phyloP scores from a whole-genome alignment of 2,329 filamentous ascomycete genomes.

The Ascosphaera apis region DNA sequence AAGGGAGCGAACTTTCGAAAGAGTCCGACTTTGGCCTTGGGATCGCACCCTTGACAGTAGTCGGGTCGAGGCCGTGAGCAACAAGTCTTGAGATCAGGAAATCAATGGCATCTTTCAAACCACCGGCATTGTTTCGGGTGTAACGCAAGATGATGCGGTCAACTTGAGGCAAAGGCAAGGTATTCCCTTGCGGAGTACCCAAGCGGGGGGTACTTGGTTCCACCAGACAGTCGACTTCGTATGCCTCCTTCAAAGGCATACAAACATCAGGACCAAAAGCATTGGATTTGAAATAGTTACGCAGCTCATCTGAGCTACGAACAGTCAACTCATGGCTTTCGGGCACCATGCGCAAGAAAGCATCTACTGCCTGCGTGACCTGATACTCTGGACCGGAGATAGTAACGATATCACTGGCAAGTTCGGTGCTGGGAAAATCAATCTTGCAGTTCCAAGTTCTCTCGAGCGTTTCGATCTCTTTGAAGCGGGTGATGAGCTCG shows the following conservation, averaged over 20 bases:
- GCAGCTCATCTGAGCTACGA: constrained; percentile 49
- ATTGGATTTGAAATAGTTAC: constrained; percentile 58
- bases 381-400: constrained; percentile 96
- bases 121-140: constrained; percentile 90
- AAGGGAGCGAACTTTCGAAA: constrained; percentile 89
- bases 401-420: constrained; percentile 86
- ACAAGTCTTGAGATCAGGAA: constrained; percentile 73
- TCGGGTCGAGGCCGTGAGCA: constrained; percentile 68
- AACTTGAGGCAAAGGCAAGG: constrained; percentile 26
- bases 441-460: constrained; percentile 99
- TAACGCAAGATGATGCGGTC: constrained; percentile 50
- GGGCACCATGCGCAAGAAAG: constrained; percentile 92
- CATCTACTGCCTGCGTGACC: constrained; percentile 88
- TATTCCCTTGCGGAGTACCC: constrained; percentile 14
- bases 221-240: constrained; percentile 69
- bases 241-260: constrained; percentile 67
- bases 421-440: constrained; percentile 89
- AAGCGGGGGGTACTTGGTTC: constrained; percentile 23
- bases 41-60: constrained; percentile 77
- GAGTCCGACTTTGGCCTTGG: constrained; percentile 97
- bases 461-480: constrained; percentile 81
- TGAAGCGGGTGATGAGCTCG: constrained; percentile 68
- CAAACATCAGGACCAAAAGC: constrained; percentile 63
- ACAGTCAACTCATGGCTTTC: constrained; percentile 85
- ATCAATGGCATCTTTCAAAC: constrained; percentile 85